Evolutionary conservation across 306 rosid genomes (phyloP), one percentile per base, ranked within the genome.

Genomic region (Canavalia gladiata): DNA sequence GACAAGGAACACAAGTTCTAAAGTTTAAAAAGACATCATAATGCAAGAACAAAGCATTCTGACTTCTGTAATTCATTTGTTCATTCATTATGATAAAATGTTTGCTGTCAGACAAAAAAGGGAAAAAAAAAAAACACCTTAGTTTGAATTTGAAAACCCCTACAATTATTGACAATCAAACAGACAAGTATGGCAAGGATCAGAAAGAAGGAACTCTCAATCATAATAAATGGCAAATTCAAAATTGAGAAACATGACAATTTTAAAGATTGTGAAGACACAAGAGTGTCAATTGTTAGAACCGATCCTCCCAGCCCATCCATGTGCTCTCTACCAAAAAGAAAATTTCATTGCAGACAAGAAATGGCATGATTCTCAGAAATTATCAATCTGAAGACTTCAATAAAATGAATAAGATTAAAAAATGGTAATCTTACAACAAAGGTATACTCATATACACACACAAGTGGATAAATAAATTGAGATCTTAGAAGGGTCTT

Each of bases 11-110:
- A 28, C 51, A 29, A 62, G 25, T 50, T 34, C 47, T 42, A 18
- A 29, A 67, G 55, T n/a, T 18, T 9, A 25, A 64, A 78, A 62
- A 83, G 54, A 62, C 11, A 34, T 59, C 58, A 58, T 74, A 42
- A 71, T 58, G 33, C 4, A 67, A 63, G 6, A 74, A 4, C 39
- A 60, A 29, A 60, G 56, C 28, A 68, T 62, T 74, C 25, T 18
- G 25, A 18, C 25, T 18, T 18, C 41, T 68, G 28, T 18, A 42
- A 12, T 72, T 18, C 25, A 18, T 18, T 18, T 18, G 25, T 18
- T 51, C 46, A 5, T 49, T 30, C 35, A 51, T 45, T 76, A 30
- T 50, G 47, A 33, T 41, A 63, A 71, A 47, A 75, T 25, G 34
- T 28, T 33, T 47, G 49, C 25, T 37, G 47, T 47, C 41, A 8